Conservation (phyloP, 352 stramenopile genomes). For the Globisporangium abappressorium region DNA sequence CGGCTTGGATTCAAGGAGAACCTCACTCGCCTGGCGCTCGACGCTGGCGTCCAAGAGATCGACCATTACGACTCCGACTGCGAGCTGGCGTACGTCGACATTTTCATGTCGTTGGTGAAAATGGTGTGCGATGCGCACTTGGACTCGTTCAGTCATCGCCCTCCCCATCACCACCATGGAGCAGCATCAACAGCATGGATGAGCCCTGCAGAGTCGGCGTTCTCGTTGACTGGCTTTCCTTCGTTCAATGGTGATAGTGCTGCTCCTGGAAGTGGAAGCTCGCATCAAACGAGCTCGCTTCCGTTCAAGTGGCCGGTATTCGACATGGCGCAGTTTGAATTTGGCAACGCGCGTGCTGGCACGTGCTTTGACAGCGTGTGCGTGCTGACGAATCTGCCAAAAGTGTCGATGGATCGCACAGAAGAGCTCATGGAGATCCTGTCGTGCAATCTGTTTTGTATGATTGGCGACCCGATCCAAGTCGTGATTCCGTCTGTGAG, state of each 20-base stretch:
- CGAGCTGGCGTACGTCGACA: slow-evolving; percentile 78
- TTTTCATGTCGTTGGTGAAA: slow-evolving; percentile 74
- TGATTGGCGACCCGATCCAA: slow-evolving; percentile 81
- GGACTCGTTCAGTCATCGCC: slow-evolving; percentile 25
- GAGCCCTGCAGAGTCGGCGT: background rate
- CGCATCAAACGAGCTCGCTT: slow-evolving; percentile 23
- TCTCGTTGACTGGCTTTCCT: background rate
- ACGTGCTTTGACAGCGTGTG: slow-evolving; percentile 85
- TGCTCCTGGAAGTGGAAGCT: background rate
- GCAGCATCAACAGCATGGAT: slow-evolving; percentile 1
- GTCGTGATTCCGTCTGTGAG: slow-evolving; percentile 71
- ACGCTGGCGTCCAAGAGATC: slow-evolving; percentile 61
- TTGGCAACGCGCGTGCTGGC: slow-evolving; percentile 66
- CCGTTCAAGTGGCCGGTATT: slow-evolving; percentile 87
- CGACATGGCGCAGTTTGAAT: slow-evolving; percentile 88
- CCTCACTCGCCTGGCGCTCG: slow-evolving; percentile 41
- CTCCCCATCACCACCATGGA: background rate
- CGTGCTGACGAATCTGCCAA: slow-evolving; percentile 78
- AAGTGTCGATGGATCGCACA: slow-evolving; percentile 67
- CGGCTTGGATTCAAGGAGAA: slow-evolving; percentile 48
- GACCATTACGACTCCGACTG: slow-evolving; percentile 68
- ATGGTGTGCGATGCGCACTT: slow-evolving; percentile 74
- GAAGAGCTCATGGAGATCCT: slow-evolving; percentile 76
- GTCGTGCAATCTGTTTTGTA: slow-evolving; percentile 72
- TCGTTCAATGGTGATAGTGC: background rate